Percentiles rank a stretch among this genome's conserved stretches.
phyloP scores from a whole-genome alignment of 164 flowering plant genomes.

The Aristolochia californica region DNA sequence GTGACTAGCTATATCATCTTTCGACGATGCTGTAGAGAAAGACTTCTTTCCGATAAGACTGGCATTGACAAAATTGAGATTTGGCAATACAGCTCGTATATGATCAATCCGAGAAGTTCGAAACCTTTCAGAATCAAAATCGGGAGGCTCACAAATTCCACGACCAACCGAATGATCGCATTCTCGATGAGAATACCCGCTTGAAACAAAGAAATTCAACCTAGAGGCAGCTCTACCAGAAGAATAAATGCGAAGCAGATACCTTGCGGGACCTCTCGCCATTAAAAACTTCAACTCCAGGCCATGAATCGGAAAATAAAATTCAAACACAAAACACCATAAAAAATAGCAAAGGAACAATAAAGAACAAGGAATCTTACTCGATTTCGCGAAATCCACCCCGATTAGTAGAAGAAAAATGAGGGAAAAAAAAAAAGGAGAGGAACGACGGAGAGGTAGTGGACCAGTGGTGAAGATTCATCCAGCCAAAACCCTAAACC shows the following conservation, averaged over 20 bases:
- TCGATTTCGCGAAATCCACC: too few species aligned
- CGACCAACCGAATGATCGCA: neutral
- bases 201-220: conserved; percentile 11
- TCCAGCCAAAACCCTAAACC: too few species aligned
- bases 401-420: too few species aligned
- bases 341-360: too few species aligned
- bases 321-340: too few species aligned
- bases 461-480: too few species aligned
- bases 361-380: too few species aligned
- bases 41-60: conserved; percentile 8
- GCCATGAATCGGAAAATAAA: too few species aligned
- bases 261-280: conserved; percentile 35
- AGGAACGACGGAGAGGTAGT: too few species aligned
- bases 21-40: conserved; percentile 11
- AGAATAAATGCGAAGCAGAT: conserved; percentile 27
- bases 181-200: conserved; percentile 7
- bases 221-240: conserved; percentile 14
- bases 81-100: conserved; percentile 1
- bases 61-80: neutral
- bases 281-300: conserved; percentile 12
- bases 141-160: neutral
- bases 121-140: neutral
- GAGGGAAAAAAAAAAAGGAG: too few species aligned
- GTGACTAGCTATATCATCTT: conserved; percentile 3
- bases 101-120: neutral